Base-by-base conservation (phyloP, 2,329 filamentous ascomycete species). In the Fusarium sp. region DNA sequence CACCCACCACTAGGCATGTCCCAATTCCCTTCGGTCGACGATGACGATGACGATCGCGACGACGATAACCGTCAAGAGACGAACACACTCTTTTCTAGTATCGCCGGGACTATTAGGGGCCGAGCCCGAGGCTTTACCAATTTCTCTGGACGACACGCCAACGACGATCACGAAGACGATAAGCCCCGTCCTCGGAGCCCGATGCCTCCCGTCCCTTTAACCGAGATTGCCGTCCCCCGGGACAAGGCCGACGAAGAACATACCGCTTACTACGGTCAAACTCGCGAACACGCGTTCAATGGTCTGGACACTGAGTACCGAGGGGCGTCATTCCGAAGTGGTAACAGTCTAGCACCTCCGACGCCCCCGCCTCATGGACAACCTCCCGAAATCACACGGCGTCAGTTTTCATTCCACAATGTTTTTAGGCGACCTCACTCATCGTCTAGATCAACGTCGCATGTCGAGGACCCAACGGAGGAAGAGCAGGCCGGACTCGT, bases 391-490 rank as follows among this genome's bases (percentile, higher is more conserved):
- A 88, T 91, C 11, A 88, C 91, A 13, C 87, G 84, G 70, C 87
- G 95, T 64, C 93, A 97, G 77, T 99, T 98, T 81, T 97, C 93
- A 19, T 98, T 98, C 84, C 91, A 94, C 70, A 93, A 92, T 70
- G 89, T 97, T 54, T 96, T 98, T 79, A 74, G 77, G 56, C 78
- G 77, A 37, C 76, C 75, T 21, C 67, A 75, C 34, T 84, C 83
- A 49, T 70, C 83, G 42, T 70, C 68, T 26, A 71, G 68, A 56
- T 69, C 68, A 34, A 54, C 56, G 11, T 70, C 73, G 21, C 72
- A 65, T n/a, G 52, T 72, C 28, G 59, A 69, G 21, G 62, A 75
- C 45, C 88, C 88, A 3, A 94, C 92, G 0, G 94, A 97, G 77
- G 94, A 97, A 80, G 94, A 97, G 80, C 84, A 88, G 19, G 79